phyloP scores from a whole-genome alignment of 371 early-diverging fungal genomes.

The Fennellomyces sp. region DNA sequence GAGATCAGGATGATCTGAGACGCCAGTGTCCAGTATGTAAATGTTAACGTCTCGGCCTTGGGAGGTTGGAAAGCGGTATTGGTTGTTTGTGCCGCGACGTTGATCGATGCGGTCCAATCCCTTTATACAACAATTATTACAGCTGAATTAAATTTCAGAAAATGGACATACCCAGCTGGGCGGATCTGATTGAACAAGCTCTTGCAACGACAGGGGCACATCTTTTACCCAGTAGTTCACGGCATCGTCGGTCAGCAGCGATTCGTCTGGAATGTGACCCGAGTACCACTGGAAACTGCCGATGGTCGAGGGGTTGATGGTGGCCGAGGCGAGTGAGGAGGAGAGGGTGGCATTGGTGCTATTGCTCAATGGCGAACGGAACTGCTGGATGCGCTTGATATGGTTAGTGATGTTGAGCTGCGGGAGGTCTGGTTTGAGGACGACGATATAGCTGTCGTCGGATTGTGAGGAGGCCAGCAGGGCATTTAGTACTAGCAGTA shows the following conservation, averaged over 20 bases:
- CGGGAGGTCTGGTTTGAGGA: slow-evolving; percentile 30
- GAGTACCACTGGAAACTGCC: slow-evolving; percentile 47
- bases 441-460: slow-evolving; percentile 34
- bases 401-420: slow-evolving; percentile 27
- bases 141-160: no score
- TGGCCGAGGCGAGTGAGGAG: slow-evolving; percentile 1
- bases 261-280: slow-evolving; percentile 29
- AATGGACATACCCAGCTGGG: slow-evolving; percentile 44
- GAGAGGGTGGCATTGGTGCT: slow-evolving; percentile 2
- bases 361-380: slow-evolving; percentile 4
- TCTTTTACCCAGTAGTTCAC: slow-evolving; percentile 49
- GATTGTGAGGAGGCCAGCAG: neutral
- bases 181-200: slow-evolving; percentile 41
- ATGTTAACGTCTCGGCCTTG: slow-evolving; percentile 40
- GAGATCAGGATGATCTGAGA: slow-evolving; percentile 39
- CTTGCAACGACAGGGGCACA: slow-evolving; percentile 38
- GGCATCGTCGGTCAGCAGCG: slow-evolving; percentile 15
- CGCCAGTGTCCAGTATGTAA: slow-evolving; percentile 43
- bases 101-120: slow-evolving; percentile 51
- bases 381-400: slow-evolving; percentile 26
- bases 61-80: slow-evolving; percentile 34
- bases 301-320: slow-evolving; percentile 23
- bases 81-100: slow-evolving; percentile 36
- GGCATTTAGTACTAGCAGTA: neutral
- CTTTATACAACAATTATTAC: slow-evolving; percentile 7